Evolutionary conservation across 2,329 filamentous ascomycete genomes (phyloP).

Genomic region (Geosmithia flava): DNA sequence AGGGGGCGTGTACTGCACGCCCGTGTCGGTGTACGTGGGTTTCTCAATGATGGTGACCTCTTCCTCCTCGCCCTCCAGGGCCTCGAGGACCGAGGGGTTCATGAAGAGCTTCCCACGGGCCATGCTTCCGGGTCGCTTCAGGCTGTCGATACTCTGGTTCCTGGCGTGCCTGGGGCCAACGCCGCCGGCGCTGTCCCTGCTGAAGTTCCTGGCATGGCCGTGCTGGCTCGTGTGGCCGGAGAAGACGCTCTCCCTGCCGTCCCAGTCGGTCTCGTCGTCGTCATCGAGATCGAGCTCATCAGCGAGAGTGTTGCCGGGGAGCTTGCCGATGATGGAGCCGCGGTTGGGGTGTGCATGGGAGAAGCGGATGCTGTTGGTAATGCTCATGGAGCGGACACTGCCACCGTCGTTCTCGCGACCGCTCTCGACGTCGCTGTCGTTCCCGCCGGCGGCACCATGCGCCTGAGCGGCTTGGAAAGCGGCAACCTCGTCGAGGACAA

Average conservation of each 20-base stretch:
- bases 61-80: conserved; percentile 41
- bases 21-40: conserved; percentile 56
- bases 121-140: conserved; percentile 41
- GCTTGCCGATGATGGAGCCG: conserved; percentile 65
- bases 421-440: conserved; percentile 45
- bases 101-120: conserved; percentile 38
- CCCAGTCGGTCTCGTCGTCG: conserved; percentile 60
- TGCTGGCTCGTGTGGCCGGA: conserved; percentile 28
- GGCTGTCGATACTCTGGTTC: conserved; percentile 46
- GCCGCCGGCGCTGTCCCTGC: conserved; percentile 41
- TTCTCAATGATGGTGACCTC: not conserved
- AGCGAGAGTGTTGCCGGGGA: conserved; percentile 59
- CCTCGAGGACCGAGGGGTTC: conserved; percentile 42
- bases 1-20: conserved; percentile 73
- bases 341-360: conserved; percentile 48
- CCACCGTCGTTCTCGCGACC: conserved; percentile 52
- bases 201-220: conserved; percentile 39
- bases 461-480: conserved; percentile 47
- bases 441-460: conserved; percentile 18
- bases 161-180: conserved; percentile 26
- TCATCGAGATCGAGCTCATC: conserved; percentile 86
- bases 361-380: conserved; percentile 60
- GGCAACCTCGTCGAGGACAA: conserved; percentile 77
- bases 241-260: conserved; percentile 51
- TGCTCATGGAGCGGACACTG: conserved; percentile 61